Evolutionary conservation across 805 yeast species (phyloP), one percentile per base, ranked within the genome.

Genomic region (Candida jianshihensis): DNA sequence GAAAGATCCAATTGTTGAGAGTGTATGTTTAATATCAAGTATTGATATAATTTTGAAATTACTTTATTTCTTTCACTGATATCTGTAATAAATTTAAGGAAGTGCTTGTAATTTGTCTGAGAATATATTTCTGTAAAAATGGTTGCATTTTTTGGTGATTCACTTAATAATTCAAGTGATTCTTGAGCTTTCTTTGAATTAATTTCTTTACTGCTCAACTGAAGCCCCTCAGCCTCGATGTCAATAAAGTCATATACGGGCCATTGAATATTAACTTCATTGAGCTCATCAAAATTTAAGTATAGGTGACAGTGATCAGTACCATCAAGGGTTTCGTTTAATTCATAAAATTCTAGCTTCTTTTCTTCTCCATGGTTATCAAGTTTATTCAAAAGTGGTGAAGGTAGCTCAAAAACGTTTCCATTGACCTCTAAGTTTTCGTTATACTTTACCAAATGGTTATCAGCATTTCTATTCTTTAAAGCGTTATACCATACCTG

Each of bases 281-380:
- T 25, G 14, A 47, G 38, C n/a, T 40, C 40, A 5, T 37, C 19
- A 28, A 51, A 51, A 2, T 47, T 35, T 6, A 60, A 29, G 40
- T 58, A 60, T 9, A 56, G 34, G 35, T 58, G 63, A 37, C 61
- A 56, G 7, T 51, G 53, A 35, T 57, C 60, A 4, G 33, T 33
- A 4, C 25, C 39, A n/a, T 29, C 33, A 2, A 33, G 16, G 13
- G 10, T n/a, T 9, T 40, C 17, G 11, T 42, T 39, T 14, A 54
- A 19, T 30, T 59, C 61, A 9, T 53, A 31, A 33, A 60, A 48
- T 34, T 59, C 63, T 2, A 54, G 18, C 14, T 26, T 40, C 33
- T n/a, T n/a, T n/a, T n/a, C n/a, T n/a, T n/a, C n/a, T n/a, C n/a
- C n/a, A n/a, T n/a, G n/a, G n/a, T n/a, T n/a, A n/a, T n/a, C n/a